phyloP scores from a whole-genome alignment of 257 asterid species.

The Plantago elongata region DNA sequence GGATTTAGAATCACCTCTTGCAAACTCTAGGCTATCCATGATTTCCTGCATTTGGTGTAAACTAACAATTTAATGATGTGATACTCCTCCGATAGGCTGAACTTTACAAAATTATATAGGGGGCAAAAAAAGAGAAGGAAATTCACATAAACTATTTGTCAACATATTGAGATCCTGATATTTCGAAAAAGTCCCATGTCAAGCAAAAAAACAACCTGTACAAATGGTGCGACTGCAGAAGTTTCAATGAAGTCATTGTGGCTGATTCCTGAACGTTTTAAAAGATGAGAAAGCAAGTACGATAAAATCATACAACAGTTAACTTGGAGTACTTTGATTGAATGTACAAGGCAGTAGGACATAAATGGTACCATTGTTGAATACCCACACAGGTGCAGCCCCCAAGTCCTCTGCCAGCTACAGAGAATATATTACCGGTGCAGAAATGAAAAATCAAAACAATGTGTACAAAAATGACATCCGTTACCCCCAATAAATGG shows the following conservation, averaged over 20 bases:
- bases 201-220: constrained; percentile 44
- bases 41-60: constrained; percentile 51
- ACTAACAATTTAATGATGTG: not conserved
- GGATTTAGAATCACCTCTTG: constrained; percentile 65
- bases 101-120: not conserved
- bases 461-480: not conserved
- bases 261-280: constrained; percentile 68
- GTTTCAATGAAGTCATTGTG: constrained; percentile 85
- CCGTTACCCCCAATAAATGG: not conserved
- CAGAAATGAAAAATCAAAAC: constrained; percentile 3
- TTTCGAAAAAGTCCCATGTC: not conserved
- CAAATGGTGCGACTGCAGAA: constrained; percentile 50
- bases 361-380: constrained; percentile 71
- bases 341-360: constrained; percentile 8
- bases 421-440: constrained; percentile 14
- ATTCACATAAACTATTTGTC: no score
- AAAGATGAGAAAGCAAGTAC: constrained; percentile 4
- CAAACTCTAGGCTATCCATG: constrained; percentile 87
- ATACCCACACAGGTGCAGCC: constrained; percentile 85
- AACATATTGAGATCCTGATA: not conserved
- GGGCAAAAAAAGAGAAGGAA: no score
- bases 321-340: not conserved
- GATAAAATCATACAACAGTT: not conserved
- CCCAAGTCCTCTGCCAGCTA: constrained; percentile 99
- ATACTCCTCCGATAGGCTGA: not conserved